Base-by-base conservation (phyloP, 139 green algal genomes). In the Cymbomonas tetramitiformis region DNA sequence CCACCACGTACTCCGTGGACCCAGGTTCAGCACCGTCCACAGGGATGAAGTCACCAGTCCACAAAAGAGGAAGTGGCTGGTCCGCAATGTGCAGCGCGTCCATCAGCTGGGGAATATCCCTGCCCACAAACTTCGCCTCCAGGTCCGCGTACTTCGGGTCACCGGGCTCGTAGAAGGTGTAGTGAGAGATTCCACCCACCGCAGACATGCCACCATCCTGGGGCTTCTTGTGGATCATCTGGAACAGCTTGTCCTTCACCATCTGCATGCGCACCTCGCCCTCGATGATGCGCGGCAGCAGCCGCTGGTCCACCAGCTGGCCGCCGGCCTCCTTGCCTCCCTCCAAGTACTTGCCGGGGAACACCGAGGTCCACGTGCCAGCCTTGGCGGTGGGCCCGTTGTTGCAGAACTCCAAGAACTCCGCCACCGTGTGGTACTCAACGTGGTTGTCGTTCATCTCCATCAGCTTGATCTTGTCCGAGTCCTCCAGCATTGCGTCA, bases 211-310 rank as follows among this genome's bases (percentile, higher is more conserved):
- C 39, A 24, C 62, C 62, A 24, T 71, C 65, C n/a, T 40, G 23
- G 1, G 60, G 61, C 64, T 73, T 73, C 66, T 73, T 73, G 49
- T 71, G 66, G 12, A 73, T 67, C 30, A 73, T 71, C 32, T 73
- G 32, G n/a, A 43, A 59, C 29, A 51, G 34, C 54, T 49, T 53
- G 51, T 67, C 63, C 31, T 62, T 51, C 30, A 73, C 54, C 46
- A 73, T 70, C 30, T 62, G 58, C 30, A 73, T 51, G 44, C 62
- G 48, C n/a, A 73, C 18, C 46, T 73, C 66, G 29, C 66, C 66
- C 62, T 73, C 66, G 24, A 41, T 36, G 34, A 73, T 62, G 25
- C 66, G 62, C 43, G 66, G 66, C 44, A 73, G 32, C 18, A 73
- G 58, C 46, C 62, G 62, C 53, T 73, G 66, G 46, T 73, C 66